Evolutionary conservation across 2,329 filamentous ascomycete species (phyloP), one percentile per base, ranked within the genome.

Genomic region (Sclerotiophoma versabilis): DNA sequence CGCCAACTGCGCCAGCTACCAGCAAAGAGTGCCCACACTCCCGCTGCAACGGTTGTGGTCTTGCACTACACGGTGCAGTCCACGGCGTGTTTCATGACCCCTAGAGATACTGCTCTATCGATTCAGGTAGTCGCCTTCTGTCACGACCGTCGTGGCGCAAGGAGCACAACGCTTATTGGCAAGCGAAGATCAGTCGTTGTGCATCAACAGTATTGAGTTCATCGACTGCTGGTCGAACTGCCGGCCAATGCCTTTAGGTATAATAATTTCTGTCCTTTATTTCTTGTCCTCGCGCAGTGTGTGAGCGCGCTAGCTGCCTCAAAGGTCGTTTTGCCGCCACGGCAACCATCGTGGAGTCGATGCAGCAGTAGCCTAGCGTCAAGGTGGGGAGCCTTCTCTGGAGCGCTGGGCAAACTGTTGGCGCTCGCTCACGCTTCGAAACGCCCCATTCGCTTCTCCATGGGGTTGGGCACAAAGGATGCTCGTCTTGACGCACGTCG

Each of bases 121-220:
- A 59, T 54, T 59, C 58, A 54, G 48, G 38, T 37, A 54, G 57
- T 57, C 54, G 53, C 46, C 38, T 39, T 43, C 30, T 58, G 46
- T 49, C 42, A 49, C 57, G 32, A 36, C 45, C 22, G 41, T 57
- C 56, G 54, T 59, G 60, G 56, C 58, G 54, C 61, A 48, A 43
- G 39, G 55, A 47, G 41, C 54, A 47, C 44, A 45, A 43, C 47
- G 57, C 59, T 62, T 56, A 60, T 67, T 69, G 66, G 66, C 66
- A 65, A 70, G 66, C 54, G 58, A 55, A 53, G 58, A 61, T 64
- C 62, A 48, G 22, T 59, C 58, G 68, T 57, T 64, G 51, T 68
- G 66, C 63, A 58, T 58, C 60, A 29, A 55, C 58, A 63, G 58
- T 23, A 27, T 34, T 12, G 45, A 48, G 19, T 33, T 22, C 33